Base-by-base conservation (phyloP, 2,329 filamentous ascomycete genomes). In the Fonsecaea erecta region DNA sequence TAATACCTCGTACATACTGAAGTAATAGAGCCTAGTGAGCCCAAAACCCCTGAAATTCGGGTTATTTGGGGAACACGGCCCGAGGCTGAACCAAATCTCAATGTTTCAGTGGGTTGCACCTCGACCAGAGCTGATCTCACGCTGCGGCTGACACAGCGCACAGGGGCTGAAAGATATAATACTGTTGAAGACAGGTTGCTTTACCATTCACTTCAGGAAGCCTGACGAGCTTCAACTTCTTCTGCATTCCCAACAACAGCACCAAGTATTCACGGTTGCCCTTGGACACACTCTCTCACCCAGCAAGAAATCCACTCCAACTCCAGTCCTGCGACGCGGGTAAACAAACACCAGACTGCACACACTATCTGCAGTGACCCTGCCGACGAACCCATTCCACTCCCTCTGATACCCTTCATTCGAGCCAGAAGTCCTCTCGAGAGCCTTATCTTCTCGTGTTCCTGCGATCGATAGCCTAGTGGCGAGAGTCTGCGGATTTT, bases 31-130 rank as follows among this genome's bases (percentile, higher is more conserved):
- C n/a, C n/a, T n/a, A n/a, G n/a, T 26, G 18, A 12, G 7, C 18
- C 18, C 16, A 48, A 48, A 24, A 3, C 43, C 43, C 43, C 43
- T 14, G 43, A 21, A 21, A 48, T 48, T 48, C 26, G 43, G 43
- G 7, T 12, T n/a, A n/a, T 12, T 14, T 21, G 16, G 37, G 16
- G 37, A n/a, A 18, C 16, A n/a, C 12, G 18, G 46, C 30, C 37
- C 55, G 56, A 67, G 30, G 24, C 24, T 59, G 60, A 24, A 54
- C 52, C 43, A 48, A 48, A 48, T 48, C 43, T 48, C 43, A 48
- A 48, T 48, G 43, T 48, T 48, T 48, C 43, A 48, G 43, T 21
- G 43, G n/a, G 18, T 21, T 48, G 43, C 18, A 48, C 43, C 8
- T 14, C 43, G 21, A 43, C 16, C 37, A 18, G 16, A 43, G 37